Evolutionary conservation across 1,139 yeast genomes (phyloP).

Genomic region (Eremothecium coryli): DNA sequence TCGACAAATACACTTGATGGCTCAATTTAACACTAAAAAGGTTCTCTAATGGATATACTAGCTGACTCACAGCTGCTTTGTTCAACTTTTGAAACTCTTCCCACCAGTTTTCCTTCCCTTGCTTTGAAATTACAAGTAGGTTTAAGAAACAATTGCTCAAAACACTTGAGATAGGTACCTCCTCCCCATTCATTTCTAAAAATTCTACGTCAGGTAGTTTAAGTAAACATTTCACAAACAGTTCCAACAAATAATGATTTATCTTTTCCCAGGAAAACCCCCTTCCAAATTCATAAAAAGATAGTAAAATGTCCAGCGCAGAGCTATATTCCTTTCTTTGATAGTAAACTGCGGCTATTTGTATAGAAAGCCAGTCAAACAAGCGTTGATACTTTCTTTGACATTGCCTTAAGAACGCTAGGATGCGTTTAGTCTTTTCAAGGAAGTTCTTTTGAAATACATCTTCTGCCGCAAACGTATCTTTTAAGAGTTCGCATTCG

Average conservation of each 20-base stretch:
- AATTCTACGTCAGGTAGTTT: constrained; percentile 17
- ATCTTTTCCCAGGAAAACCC: constrained; percentile 67
- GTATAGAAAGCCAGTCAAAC: constrained; percentile 69
- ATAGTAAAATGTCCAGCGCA: constrained; percentile 54
- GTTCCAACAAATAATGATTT: constrained; percentile 54
- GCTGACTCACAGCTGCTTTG: constrained; percentile 11
- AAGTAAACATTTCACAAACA: constrained; percentile 62
- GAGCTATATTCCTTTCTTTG: constrained; percentile 47
- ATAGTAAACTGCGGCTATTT: constrained; percentile 63
- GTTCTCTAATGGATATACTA: constrained; percentile 22
- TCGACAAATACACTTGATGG: constrained; percentile 8
- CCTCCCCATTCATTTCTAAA: constrained; percentile 23
- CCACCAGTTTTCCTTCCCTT: constrained; percentile 24
- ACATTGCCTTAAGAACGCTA: constrained; percentile 16
- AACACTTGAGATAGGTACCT: constrained; percentile 21
- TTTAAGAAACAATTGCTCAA: constrained; percentile 27
- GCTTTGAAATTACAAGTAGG: constrained; percentile 18
- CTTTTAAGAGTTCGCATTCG: constrained; percentile 15
- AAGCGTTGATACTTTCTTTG: constrained; percentile 40
- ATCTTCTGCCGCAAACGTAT: constrained; percentile 25
- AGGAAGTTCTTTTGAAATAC: constrained; percentile 28
- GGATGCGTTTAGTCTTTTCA: constrained; percentile 18
- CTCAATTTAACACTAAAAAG: constrained; percentile 15
- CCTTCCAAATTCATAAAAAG: constrained; percentile 59
- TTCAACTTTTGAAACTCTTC: constrained; percentile 18